These are phyloP conservation scores for Actinomortierella wolfii DNA, from an alignment of 371 early-diverging fungal genomes.

Conservation along the genomic window DNA sequence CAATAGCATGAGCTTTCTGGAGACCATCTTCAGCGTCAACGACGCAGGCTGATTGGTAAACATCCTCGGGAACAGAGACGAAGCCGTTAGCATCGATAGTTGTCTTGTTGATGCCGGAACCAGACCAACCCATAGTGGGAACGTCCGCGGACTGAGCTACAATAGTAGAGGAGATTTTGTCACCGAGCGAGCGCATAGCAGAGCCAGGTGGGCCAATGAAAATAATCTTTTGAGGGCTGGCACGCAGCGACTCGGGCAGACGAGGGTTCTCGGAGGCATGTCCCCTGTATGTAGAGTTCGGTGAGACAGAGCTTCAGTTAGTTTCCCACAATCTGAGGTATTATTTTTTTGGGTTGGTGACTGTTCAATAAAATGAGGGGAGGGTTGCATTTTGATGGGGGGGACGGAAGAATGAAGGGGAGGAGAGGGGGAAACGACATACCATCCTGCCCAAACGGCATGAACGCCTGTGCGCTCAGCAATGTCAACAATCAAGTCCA, in stretches of 20 bases:
- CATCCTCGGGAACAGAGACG: constrained; percentile 80
- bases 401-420: not conserved
- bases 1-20: constrained; percentile 82
- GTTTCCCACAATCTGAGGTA: not conserved
- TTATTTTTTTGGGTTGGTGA: not conserved
- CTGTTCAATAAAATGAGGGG: constrained; percentile 2
- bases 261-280: constrained; percentile 99
- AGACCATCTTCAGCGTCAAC: constrained; percentile 79
- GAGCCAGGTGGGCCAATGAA: constrained; percentile 99
- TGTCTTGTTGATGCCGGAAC: constrained; percentile 82
- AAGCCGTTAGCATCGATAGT: constrained; percentile 68
- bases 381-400: not conserved
- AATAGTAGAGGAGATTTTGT: constrained; percentile 98
- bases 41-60: constrained; percentile 83
- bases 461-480: constrained; percentile 96
- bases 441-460: constrained; percentile 63
- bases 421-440: constrained; percentile 10
- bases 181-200: constrained; percentile 98
- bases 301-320: constrained; percentile 9
- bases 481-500: constrained; percentile 95
- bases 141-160: constrained; percentile 97
- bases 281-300: constrained; percentile 88
- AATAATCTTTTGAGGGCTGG: constrained; percentile 78
- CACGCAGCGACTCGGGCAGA: constrained; percentile 89
- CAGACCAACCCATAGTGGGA: constrained; percentile 96